phyloP scores from a whole-genome alignment of 495 filamentous ascomycete genomes.

The Hapsidospora chrysogenum region DNA sequence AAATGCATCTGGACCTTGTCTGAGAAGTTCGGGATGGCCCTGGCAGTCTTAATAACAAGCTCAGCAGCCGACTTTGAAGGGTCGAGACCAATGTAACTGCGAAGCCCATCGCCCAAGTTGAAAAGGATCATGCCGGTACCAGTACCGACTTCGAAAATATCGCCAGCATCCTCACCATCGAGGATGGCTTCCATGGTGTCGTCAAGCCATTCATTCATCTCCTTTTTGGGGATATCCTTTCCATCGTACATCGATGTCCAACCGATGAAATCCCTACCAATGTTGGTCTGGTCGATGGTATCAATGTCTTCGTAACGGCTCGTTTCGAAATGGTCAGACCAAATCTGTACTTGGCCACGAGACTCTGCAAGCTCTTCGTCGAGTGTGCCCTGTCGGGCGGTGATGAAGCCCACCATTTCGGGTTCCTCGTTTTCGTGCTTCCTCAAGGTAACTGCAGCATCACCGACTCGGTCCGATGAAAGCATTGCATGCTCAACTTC shows the following conservation, averaged over 20 bases:
- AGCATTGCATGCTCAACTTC: constrained; percentile 13
- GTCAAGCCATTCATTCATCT: constrained; percentile 7
- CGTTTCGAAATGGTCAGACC: neutral
- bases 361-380: constrained; percentile 1
- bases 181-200: constrained; percentile 5
- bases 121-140: constrained; percentile 11
- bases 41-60: constrained; percentile 1
- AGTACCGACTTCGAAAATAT: constrained; percentile 8
- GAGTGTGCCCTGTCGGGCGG: neutral
- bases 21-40: neutral
- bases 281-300: neutral
- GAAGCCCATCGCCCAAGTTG: constrained; percentile 5
- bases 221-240: constrained; percentile 2
- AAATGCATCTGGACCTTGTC: neutral
- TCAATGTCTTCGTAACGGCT: constrained; percentile 1
- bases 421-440: constrained; percentile 4
- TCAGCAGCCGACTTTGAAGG: constrained; percentile 2
- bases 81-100: constrained; percentile 8
- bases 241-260: constrained; percentile 8
- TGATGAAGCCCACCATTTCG: constrained; percentile 4
- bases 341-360: constrained; percentile 1
- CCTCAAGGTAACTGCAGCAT: constrained; percentile 4
- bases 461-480: constrained; percentile 1
- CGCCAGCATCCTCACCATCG: constrained; percentile 3
- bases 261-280: constrained; percentile 4